Conservation (phyloP, 2,329 filamentous ascomycete species). For the Dactylellina sp. region DNA sequence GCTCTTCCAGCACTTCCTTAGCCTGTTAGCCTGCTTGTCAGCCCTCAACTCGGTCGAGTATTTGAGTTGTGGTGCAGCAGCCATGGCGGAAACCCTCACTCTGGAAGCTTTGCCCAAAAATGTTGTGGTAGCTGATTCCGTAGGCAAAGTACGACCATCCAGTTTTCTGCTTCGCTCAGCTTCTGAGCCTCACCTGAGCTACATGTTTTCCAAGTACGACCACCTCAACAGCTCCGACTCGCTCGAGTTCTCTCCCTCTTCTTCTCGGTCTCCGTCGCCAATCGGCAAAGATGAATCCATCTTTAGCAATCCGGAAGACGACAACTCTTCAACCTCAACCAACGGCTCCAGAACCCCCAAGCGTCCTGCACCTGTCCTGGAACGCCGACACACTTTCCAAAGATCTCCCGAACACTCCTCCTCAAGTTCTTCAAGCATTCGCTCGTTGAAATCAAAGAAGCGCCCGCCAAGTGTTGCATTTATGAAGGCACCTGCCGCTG, state of each 20-base stretch:
- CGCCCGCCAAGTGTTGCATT: conserved; percentile 47
- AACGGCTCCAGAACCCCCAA: conserved; percentile 46
- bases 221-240: conserved; percentile 34
- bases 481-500: conserved; percentile 51
- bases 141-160: conserved; percentile 46
- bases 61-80: no score
- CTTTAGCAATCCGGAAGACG: conserved; percentile 55
- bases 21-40: neutral
- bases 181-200: conserved; percentile 55
- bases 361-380: conserved; percentile 46
- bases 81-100: conserved; percentile 45
- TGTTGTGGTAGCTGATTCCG: conserved; percentile 53
- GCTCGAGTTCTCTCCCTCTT: conserved; percentile 51
- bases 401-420: conserved; percentile 45
- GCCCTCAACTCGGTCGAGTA: no score
- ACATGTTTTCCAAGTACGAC: conserved; percentile 55
- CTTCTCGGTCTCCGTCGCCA: conserved; percentile 50
- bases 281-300: conserved; percentile 56
- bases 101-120: conserved; percentile 56
- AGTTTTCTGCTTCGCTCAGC: conserved; percentile 52
- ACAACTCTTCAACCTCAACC: conserved; percentile 53
- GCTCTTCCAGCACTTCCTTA: conserved; percentile 25
- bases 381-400: conserved; percentile 50
- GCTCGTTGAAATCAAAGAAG: conserved; percentile 50
- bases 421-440: conserved; percentile 44